Base-by-base conservation (phyloP, 2,329 filamentous ascomycete genomes). In the Dactylellina parvicollis region DNA sequence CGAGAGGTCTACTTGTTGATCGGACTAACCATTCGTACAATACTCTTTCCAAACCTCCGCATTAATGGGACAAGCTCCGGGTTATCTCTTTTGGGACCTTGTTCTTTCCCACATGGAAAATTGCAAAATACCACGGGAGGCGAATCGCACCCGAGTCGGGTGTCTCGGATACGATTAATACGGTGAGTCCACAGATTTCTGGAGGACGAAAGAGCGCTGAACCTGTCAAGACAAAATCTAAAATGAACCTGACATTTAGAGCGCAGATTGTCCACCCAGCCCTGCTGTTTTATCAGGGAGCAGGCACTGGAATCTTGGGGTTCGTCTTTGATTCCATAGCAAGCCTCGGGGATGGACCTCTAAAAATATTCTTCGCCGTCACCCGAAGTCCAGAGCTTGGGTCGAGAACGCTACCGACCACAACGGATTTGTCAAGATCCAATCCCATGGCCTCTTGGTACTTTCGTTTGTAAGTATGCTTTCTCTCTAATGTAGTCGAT, bases 391-490 rank as follows among this genome's bases (percentile, higher is more conserved):
- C 47, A 3, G 44, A 46, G 40, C 52, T 42, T 22, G 36, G 32
- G 32, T 42, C 46, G 24, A 40, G 36, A 9, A 32, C 12, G 9
- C 28, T 30, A 12, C 38, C 54, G 34, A 72, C 38, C 42, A 56
- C 34, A 24, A 38, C 47, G 22, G 67, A 40, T 12, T 34, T 56
- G 28, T 73, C 60, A 73, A 59, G 60, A 50, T 73, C 69, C 60
- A 62, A 47, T 44, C 69, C 69, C 69, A 73, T 55, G 34, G 69
- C 69, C 54, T 73, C 69, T 50, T 28, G 46, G 57, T 65, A 73
- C 69, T 73, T 73, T 30, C 69, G 54, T 61, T 73, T 73, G 69
- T 73, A 73, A 73, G 69, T 66, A 73, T 66, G 44, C 40, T 66
- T 73, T 61, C 60, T 66, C 69, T 73, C 60, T 49, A 66, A 61